Evolutionary conservation across 208 protist species (phyloP).

Genomic region (Trypanosoma cruzi): DNA sequence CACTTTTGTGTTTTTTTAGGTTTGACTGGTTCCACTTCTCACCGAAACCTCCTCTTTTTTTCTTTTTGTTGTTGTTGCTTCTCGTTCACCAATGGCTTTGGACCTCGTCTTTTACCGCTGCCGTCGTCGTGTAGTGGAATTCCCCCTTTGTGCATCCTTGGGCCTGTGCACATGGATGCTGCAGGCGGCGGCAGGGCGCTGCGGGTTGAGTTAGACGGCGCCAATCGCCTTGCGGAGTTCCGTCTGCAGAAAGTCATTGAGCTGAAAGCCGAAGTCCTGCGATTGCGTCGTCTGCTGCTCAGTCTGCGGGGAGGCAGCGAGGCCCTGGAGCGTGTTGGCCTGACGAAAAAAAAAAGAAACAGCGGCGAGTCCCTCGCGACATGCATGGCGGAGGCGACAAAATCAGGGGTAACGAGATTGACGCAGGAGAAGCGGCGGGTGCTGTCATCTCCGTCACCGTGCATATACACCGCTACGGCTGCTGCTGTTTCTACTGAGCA

Average conservation of each 20-base stretch:
- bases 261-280: slow-evolving; percentile 19
- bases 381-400: neutral
- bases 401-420: neutral
- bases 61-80: neutral
- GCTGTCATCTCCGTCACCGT: neutral
- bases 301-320: slow-evolving; percentile 14
- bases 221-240: slow-evolving; percentile 22
- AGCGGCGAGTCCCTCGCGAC: neutral
- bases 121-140: neutral
- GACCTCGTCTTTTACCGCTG: neutral
- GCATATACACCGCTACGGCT: too few species aligned
- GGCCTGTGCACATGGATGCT: neutral
- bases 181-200: slow-evolving; percentile 6
- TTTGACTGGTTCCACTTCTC: slow-evolving; percentile 19
- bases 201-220: slow-evolving; percentile 14
- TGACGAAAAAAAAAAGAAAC: neutral
- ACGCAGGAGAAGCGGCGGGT: neutral
- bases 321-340: neutral
- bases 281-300: slow-evolving; percentile 16
- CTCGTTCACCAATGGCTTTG: too few species aligned
- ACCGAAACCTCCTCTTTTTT: neutral
- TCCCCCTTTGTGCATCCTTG: neutral
- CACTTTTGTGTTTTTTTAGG: neutral
- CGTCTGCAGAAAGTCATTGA: slow-evolving; percentile 29
- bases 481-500: neutral